Base-by-base conservation (phyloP, 805 yeast species). In the Metschnikowia lunata region DNA sequence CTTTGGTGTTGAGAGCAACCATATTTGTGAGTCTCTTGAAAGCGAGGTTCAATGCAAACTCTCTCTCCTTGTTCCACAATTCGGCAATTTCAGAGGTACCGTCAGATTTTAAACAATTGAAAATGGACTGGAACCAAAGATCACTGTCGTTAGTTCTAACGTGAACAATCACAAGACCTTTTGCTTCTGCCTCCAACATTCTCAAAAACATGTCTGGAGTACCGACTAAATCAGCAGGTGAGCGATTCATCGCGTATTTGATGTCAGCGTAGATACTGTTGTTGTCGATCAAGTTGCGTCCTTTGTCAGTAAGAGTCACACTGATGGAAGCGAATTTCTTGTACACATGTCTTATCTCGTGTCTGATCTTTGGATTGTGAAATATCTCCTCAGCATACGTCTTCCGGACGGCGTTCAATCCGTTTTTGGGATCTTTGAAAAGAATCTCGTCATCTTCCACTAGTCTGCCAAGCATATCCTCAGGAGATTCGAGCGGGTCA, bases 141-240 rank as follows among this genome's bases (percentile, higher is more conserved):
- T 63, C 64, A 46, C 58, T 66, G 46, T 68, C 71, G 54, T 80
- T 70, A 52, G 76, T 66, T 46, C 69, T 78, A 31, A 90, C 76
- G 35, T 83, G 77, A 18, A 89, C 75, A 39, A 74, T 78, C 37
- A 87, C 75, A 45, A 86, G 75, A 29, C 95, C 95, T 51, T 79
- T 74, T 6, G 80, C 64, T 61, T 93, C 99, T 2, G 98, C 99
- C 58, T 85, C 90, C 39, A 90, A 66, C 96, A 93, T 93, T 57
- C 95, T 78, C 57, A 93, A 71, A 54, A 85, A 88, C 34, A 85
- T 68, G 55, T 88, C 96, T 1, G 99, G 98, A 44, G 79, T 74
- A 32, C 71, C 71, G 7, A 79, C 75, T 57, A 93, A 79, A 46
- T 88, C 88, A n/a, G 76, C 75, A 12, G 90, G 82, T 2, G 86